Evolutionary conservation across 1,284 basidiomycete species (phyloP).

Genomic region (Meira miltonrushii): DNA sequence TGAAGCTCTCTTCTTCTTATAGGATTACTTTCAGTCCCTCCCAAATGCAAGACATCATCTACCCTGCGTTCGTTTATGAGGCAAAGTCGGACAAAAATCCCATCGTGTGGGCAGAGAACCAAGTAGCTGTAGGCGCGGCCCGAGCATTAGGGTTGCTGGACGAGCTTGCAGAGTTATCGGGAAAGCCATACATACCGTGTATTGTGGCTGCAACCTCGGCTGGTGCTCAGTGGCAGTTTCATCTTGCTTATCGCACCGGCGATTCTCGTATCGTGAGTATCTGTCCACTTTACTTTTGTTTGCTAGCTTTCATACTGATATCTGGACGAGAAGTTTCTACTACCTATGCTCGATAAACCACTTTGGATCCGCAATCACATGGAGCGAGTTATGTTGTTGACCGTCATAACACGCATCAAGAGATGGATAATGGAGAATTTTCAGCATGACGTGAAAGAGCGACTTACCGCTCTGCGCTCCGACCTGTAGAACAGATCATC

Average conservation of each 20-base stretch:
- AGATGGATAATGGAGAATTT: too few species aligned
- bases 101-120: slow-evolving; percentile 2
- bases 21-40: not conserved
- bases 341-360: too few species aligned
- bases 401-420: too few species aligned
- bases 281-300: too few species aligned
- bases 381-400: too few species aligned
- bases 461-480: too few species aligned
- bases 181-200: not conserved
- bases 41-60: not conserved
- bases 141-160: not conserved
- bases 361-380: too few species aligned
- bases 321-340: too few species aligned
- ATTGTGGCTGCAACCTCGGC: not conserved
- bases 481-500: too few species aligned
- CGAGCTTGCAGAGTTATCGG: not conserved
- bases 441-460: too few species aligned
- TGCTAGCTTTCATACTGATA: too few species aligned
- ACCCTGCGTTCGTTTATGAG: slow-evolving; percentile 1
- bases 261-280: too few species aligned
- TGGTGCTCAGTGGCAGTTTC: not conserved
- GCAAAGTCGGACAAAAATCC: slow-evolving; percentile 1
- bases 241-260: slow-evolving; percentile 1
- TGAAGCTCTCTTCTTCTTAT: not conserved
- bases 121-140: not conserved